Evolutionary conservation across 2,329 filamentous ascomycete genomes (phyloP).

Genomic region (Herpotrichia juniperi): DNA sequence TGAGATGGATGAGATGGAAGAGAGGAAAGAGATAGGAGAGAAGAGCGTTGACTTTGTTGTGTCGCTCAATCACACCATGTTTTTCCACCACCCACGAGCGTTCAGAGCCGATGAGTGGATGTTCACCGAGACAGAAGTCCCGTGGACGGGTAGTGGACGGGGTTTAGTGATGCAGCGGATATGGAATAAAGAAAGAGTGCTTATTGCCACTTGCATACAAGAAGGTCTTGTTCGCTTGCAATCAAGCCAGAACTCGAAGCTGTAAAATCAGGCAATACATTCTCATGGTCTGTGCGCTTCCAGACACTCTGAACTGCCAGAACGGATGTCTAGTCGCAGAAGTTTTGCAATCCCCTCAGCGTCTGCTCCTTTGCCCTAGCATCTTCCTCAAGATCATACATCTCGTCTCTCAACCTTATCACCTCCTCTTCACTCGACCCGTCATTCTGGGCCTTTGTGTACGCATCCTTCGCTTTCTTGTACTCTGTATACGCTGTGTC

Average conservation of each 20-base stretch:
- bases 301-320: too few relatives aligned
- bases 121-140: constrained; percentile 56
- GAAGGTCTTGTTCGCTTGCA: constrained; percentile 38
- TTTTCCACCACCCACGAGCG: constrained; percentile 56
- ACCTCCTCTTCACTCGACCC: too few relatives aligned
- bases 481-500: too few relatives aligned
- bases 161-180: constrained; percentile 57
- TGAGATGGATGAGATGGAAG: background rate
- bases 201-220: constrained; percentile 58
- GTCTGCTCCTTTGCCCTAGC: too few relatives aligned
- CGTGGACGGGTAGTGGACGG: constrained; percentile 58
- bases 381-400: too few relatives aligned
- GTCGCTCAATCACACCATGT: constrained; percentile 57
- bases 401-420: too few relatives aligned
- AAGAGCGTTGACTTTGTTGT: constrained; percentile 58
- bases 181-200: constrained; percentile 54
- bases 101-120: constrained; percentile 60
- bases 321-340: too few relatives aligned
- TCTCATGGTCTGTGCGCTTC: too few relatives aligned
- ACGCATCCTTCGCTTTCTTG: too few relatives aligned
- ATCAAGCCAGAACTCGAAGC: background rate
- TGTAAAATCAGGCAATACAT: too few relatives aligned
- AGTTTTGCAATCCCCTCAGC: too few relatives aligned
- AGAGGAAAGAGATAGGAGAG: constrained; percentile 32
- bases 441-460: too few relatives aligned